A percentile compares a stretch with the other conserved stretches of the same genome.
Evolutionary conservation across 169 alveolate species (phyloP).

Genomic region (Blepharisma undulans): DNA sequence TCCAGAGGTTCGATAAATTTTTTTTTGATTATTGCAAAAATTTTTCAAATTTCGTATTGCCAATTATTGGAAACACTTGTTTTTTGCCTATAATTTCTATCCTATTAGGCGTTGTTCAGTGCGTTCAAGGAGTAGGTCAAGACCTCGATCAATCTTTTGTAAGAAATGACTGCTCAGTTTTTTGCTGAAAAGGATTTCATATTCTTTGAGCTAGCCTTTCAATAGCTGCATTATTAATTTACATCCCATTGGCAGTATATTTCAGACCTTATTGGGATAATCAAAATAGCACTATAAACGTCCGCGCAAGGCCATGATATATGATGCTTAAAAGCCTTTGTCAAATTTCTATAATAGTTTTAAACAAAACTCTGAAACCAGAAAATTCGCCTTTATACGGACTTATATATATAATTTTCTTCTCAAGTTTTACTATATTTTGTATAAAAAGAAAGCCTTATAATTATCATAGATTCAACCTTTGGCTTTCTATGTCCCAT

Average conservation of each 20-base stretch:
- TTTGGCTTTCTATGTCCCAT: background rate
- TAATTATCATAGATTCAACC: background rate
- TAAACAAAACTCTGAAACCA: background rate
- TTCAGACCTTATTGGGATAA: constrained; percentile 31
- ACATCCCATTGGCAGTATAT: constrained; percentile 22
- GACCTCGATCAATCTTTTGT: background rate
- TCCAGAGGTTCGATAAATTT: background rate
- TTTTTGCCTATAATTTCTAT: constrained; percentile 21
- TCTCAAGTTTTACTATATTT: background rate
- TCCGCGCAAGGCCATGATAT: constrained; percentile 5
- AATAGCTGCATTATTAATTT: background rate
- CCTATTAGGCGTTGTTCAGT: background rate
- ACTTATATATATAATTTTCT: background rate
- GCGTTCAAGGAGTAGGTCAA: background rate
- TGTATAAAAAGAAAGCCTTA: background rate
- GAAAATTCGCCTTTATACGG: background rate
- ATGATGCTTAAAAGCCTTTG: constrained; percentile 2
- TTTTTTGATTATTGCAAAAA: background rate
- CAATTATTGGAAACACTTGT: background rate
- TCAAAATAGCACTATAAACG: background rate
- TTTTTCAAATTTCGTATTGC: background rate
- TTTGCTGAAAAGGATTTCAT: constrained; percentile 23
- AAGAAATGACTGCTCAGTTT: constrained; percentile 3
- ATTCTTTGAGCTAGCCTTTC: background rate
- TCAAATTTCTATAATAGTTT: background rate